phyloP scores from a whole-genome alignment of 2,329 filamentous ascomycete species.

The Diplodia corticola region DNA sequence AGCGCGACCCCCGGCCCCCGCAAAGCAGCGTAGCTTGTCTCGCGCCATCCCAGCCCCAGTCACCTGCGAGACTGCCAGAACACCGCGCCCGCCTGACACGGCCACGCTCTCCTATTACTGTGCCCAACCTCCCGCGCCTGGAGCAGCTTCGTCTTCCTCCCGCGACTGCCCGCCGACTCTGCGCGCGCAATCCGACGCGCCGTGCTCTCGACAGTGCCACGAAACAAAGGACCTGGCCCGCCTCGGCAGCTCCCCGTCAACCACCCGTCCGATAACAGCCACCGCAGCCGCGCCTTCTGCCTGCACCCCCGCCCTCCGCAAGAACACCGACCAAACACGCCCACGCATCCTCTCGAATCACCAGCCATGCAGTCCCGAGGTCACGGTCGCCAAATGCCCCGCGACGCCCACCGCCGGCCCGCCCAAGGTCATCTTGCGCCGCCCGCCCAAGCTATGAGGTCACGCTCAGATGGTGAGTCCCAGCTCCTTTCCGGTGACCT shows the following conservation, averaged over 20 bases:
- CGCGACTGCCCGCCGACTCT: background rate
- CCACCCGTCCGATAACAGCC: background rate
- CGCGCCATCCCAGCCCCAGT: background rate
- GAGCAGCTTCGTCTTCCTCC: background rate
- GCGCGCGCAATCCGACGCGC: background rate
- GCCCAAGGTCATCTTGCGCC: slow-evolving; percentile 15
- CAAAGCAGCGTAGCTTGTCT: background rate
- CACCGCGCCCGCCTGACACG: slow-evolving; percentile 15
- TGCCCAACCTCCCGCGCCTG: background rate
- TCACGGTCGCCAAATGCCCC: slow-evolving; percentile 15
- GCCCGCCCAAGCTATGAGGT: slow-evolving; percentile 19
- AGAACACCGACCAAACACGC: background rate
- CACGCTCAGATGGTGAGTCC: slow-evolving; percentile 22
- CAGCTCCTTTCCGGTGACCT: slow-evolving; percentile 11
- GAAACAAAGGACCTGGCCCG: slow-evolving; percentile 13
- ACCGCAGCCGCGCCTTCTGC: background rate
- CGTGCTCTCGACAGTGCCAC: slow-evolving; percentile 13
- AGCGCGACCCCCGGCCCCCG: slow-evolving; percentile 11
- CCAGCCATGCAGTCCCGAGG: slow-evolving; percentile 6
- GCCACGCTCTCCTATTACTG: slow-evolving; percentile 21
- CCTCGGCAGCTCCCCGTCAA: slow-evolving; percentile 13
- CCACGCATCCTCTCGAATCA: background rate
- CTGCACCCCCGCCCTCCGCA: too few species aligned
- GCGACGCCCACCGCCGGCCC: slow-evolving; percentile 4
- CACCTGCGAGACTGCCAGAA: slow-evolving; percentile 14